A percentile compares a stretch with the other conserved stretches of the same genome.
Evolutionary conservation across 495 filamentous ascomycete species (phyloP).

Genomic region (Aspergillus diversus): DNA sequence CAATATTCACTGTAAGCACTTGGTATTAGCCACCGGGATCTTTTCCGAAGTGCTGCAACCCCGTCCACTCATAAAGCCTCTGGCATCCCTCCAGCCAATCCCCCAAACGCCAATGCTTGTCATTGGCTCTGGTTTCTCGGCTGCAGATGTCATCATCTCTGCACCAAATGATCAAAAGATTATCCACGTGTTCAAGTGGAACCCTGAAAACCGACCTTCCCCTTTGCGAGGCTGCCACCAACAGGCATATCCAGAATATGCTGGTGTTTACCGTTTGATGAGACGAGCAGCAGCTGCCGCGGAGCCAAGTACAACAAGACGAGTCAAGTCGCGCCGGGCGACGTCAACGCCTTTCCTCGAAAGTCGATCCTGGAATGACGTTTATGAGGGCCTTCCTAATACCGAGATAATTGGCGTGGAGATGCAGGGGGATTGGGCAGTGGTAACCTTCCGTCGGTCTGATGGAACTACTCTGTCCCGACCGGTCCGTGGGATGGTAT

Average conservation of each 20-base stretch:
- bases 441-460: slow-evolving; percentile 49
- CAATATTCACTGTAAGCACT: slow-evolving; percentile 58
- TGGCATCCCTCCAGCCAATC: slow-evolving; percentile 33
- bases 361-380: slow-evolving; percentile 50
- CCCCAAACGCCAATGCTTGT: slow-evolving; percentile 51
- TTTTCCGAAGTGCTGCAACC: slow-evolving; percentile 62
- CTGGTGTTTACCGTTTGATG: slow-evolving; percentile 66
- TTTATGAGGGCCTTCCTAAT: slow-evolving; percentile 65
- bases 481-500: slow-evolving; percentile 54
- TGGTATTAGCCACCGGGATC: slow-evolving; percentile 67
- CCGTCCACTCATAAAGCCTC: slow-evolving; percentile 48
- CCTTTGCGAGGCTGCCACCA: slow-evolving; percentile 65
- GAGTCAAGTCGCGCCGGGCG: slow-evolving; percentile 34
- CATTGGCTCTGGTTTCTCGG: slow-evolving; percentile 68
- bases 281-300: slow-evolving; percentile 51
- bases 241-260: slow-evolving; percentile 69
- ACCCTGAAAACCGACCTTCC: slow-evolving; percentile 57
- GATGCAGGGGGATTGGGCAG: slow-evolving; percentile 34
- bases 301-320: slow-evolving; percentile 22
- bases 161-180: slow-evolving; percentile 55
- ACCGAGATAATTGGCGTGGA: slow-evolving; percentile 52
- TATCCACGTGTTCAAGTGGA: slow-evolving; percentile 67
- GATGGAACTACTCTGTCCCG: slow-evolving; percentile 52
- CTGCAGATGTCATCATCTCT: slow-evolving; percentile 65
- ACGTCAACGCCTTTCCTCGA: slow-evolving; percentile 51